Base-by-base conservation (phyloP, 2,329 filamentous ascomycete genomes). In the Colletotrichum cordylinicola region DNA sequence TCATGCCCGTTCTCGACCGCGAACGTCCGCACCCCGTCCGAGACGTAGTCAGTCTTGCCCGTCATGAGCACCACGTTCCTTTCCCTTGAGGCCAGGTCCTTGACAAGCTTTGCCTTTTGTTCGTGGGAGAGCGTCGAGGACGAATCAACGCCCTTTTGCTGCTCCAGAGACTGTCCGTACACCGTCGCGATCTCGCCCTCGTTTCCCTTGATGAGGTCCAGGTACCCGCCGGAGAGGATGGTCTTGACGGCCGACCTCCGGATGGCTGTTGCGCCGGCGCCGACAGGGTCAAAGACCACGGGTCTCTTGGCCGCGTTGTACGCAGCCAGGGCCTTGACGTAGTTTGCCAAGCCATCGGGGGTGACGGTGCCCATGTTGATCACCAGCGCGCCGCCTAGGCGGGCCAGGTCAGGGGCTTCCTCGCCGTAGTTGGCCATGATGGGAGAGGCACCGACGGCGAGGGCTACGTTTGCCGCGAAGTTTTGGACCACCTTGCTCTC, bases 321-420 rank as follows among this genome's bases (percentile, higher is more conserved):
- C 2, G 95, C 96, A 55, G 86, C 86, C 12, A 98, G 87, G 0
- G 96, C 96, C 81, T 93, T 90, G 48, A 91, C 82, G 83, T 97
- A 96, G 83, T 95, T 95, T 13, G 87, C 80, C 4, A 96, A 84
- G 43, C 93, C 93, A 7, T 95, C 94, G 0, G 93, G 92, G 2
- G 94, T 97, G 8, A 96, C 92, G 1, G 95, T 98, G 33, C 96
- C 96, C 95, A 98, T 98, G 85, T 98, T 98, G 82, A 98, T 90
- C 61, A 98, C 94, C 2, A 98, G 90, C 1, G 93, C 92, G 13
- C 95, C 95, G 48, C 93, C 93, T 0, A 98, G 90, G 35, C 89
- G 90, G 15, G 94, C 93, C n/a, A 98, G 90, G 81, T 98, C 96
- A 9, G 86, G 83, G 0, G 96, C 96, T 87, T 98, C 96, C 67